Evolutionary conservation across 192 early-diverging fungal genomes (phyloP).

Genomic region (Umbelopsis ramanniana): DNA sequence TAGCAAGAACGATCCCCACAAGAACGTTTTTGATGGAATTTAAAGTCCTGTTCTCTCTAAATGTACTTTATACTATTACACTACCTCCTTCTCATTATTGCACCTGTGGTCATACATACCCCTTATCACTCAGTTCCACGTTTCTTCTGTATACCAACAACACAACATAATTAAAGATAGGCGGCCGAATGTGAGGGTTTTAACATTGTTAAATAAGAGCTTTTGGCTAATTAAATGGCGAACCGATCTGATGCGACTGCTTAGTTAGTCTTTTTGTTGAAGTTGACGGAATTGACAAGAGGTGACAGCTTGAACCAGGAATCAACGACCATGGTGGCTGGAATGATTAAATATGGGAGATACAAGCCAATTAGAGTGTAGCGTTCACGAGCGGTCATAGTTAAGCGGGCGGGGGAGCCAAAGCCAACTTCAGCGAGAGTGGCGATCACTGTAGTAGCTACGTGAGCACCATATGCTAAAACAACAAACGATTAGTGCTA

Average conservation of each 20-base stretch:
- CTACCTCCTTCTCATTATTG: not conserved
- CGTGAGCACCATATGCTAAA: constrained; percentile 72
- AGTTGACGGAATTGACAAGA: not conserved
- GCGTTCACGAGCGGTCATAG: constrained; percentile 46
- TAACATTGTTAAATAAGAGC: no score
- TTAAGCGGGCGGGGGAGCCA: constrained; percentile 39
- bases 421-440: constrained; percentile 58
- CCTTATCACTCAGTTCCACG: no score
- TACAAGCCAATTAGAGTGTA: constrained; percentile 58
- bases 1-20: not conserved
- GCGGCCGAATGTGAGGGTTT: no score
- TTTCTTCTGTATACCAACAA: no score
- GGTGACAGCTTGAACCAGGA: constrained; percentile 23
- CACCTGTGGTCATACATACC: not conserved
- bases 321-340: constrained; percentile 59
- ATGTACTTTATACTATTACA: not conserved
- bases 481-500: constrained; percentile 47
- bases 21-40: constrained; percentile 10
- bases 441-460: constrained; percentile 69
- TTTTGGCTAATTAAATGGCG: no score
- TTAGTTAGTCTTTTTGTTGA: not conserved
- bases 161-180: no score
- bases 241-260: not conserved
- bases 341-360: constrained; percentile 69
- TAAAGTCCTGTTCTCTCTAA: not conserved